Percentiles rank a stretch among this genome's conserved stretches.
Evolutionary conservation across 805 yeast species (phyloP).

Genomic region (Metschnikowia kofuensis): DNA sequence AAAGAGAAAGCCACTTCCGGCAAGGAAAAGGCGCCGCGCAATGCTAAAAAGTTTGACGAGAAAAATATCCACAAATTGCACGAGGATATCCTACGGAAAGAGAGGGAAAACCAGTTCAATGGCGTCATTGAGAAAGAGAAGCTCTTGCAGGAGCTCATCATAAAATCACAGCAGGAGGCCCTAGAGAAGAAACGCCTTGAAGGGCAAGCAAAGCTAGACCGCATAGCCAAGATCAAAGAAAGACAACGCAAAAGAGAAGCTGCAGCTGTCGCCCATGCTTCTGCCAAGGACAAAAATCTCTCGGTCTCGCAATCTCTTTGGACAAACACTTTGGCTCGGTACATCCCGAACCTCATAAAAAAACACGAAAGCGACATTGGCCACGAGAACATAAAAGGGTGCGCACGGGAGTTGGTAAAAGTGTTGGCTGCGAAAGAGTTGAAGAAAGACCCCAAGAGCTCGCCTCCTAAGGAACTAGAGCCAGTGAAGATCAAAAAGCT

Average conservation of each 20-base stretch:
- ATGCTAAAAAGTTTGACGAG: slow-evolving; percentile 13
- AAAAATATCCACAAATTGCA: slow-evolving; percentile 29
- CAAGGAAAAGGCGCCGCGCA: slow-evolving; percentile 4
- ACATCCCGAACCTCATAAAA: slow-evolving; percentile 76
- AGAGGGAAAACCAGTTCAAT: slow-evolving; percentile 31
- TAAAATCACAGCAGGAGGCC: slow-evolving; percentile 29
- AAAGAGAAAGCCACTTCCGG: slow-evolving; percentile 2
- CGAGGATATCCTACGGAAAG: slow-evolving; percentile 32
- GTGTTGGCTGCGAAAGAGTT: slow-evolving; percentile 66
- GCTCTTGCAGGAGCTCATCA: slow-evolving; percentile 34
- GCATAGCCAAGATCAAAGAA: slow-evolving; percentile 22
- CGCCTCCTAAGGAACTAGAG: slow-evolving; percentile 55
- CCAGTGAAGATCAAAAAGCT: slow-evolving; percentile 68
- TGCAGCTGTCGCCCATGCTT: slow-evolving; percentile 8
- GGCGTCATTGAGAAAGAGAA: slow-evolving; percentile 35
- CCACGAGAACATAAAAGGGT: slow-evolving; percentile 67
- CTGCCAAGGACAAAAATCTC: slow-evolving; percentile 5
- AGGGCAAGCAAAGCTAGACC: slow-evolving; percentile 21
- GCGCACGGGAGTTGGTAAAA: slow-evolving; percentile 77
- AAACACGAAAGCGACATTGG: slow-evolving; percentile 66
- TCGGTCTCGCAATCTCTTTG: slow-evolving; percentile 30
- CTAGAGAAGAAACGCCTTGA: slow-evolving; percentile 29
- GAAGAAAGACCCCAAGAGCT: slow-evolving; percentile 38
- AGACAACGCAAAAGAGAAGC: slow-evolving; percentile 14
- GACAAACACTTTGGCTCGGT: slow-evolving; percentile 58